These are phyloP conservation scores for Fraxinus angustifolia DNA, from an alignment of 305 asterid species.

Conservation along the genomic window DNA sequence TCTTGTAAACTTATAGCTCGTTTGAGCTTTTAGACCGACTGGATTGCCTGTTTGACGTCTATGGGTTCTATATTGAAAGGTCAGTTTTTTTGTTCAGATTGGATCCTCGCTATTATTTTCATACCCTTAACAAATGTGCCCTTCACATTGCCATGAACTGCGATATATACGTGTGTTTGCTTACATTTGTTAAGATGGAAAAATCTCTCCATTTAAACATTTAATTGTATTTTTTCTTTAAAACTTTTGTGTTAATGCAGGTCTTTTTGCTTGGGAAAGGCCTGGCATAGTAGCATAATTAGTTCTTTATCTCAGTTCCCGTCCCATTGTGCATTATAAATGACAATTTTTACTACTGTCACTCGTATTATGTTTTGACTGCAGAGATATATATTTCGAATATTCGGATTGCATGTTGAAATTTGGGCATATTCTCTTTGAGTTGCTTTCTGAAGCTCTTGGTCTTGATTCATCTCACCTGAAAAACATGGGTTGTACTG, in stretches of 20 bases:
- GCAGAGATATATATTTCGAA: slow-evolving; percentile 40
- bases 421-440: slow-evolving; percentile 38
- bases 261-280: neutral
- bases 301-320: neutral
- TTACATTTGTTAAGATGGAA: neutral
- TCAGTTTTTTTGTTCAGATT: too few species aligned
- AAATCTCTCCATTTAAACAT: neutral
- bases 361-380: neutral
- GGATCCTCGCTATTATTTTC: too few species aligned
- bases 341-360: neutral
- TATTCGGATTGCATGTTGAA: slow-evolving; percentile 36
- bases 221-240: neutral
- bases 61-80: too few species aligned
- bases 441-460: slow-evolving; percentile 44
- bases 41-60: too few species aligned
- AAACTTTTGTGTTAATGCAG: neutral
- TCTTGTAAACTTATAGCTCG: too few species aligned
- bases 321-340: too few species aligned
- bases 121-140: neutral
- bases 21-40: too few species aligned
- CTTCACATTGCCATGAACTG: neutral
- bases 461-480: slow-evolving; percentile 44
- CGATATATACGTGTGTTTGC: neutral
- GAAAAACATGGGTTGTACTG: slow-evolving; percentile 47
- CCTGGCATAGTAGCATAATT: neutral